Evolutionary conservation across 495 filamentous ascomycete species (phyloP), one percentile per base, ranked within the genome.

Genomic region (Apiosordaria backusii): DNA sequence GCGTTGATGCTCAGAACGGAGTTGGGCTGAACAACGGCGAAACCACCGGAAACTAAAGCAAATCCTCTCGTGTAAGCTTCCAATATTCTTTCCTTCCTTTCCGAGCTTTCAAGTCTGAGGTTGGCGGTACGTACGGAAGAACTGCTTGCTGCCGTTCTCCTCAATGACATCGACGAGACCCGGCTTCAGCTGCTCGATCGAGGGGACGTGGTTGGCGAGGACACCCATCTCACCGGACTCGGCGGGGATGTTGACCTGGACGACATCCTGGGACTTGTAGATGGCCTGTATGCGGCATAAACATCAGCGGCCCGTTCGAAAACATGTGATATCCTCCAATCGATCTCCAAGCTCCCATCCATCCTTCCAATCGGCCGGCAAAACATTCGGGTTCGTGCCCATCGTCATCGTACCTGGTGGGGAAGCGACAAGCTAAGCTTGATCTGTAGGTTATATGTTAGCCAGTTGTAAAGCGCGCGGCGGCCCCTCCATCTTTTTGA

Each of bases 161-260:
- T 98, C 95, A 72, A 98, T 88, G 71, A 99, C 84, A 82, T 98
- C 95, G 70, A 99, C 86, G 67, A 98, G 81, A 72, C 95, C 95
- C 60, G 95, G 93, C 86, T 93, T 96, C 77, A 99, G 86, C 85
- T 99, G 95, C 86, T 99, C 95, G 74, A 99, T 97, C 60, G 95
- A 93, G 57, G 95, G 94, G 70, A 99, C 96, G 87, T 99, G 95
- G 84, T 94, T 93, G 79, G 95, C 95, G 72, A 99, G 90, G 70
- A 99, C 86, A 89, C 95, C 95, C 95, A 99, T 99, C 74, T 97
- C 96, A 74, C 95, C 95, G 62, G 93, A 93, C 82, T 96, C 95
- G 76, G 95, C 94, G 77, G 96, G 89, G 73, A 99, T 87, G 87
- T 99, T 99, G 84, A 99, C 96, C 83, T 99, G 95, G 74, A 97